Base-by-base conservation (phyloP, 306 rosid species). In the Vachellia pachyceras region DNA sequence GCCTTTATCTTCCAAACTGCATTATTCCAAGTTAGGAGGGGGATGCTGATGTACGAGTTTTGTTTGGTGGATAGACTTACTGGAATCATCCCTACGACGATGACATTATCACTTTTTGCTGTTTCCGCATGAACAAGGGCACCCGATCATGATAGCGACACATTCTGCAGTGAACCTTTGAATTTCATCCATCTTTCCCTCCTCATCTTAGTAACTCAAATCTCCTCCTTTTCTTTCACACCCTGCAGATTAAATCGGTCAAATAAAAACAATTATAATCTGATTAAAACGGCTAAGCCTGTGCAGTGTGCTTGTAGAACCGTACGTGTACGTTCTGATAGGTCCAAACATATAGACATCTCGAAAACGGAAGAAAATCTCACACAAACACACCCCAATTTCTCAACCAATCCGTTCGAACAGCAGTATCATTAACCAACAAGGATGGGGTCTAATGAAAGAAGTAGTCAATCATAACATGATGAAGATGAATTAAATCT, bases 1-100 rank as follows among this genome's bases (percentile, higher is more conserved):
- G 4, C 15, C 37, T 49, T 60, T 33, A 37, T 80, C 81, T 12
- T 77, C 25, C 17, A 9, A 25, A 50, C 55, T 61, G 57, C 76
- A 72, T 60, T 76, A 79, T 79, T 72, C 68, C 29, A 58, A 25
- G 66, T 14, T 13, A 42, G 72, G 72, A 60, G 37, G 45, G 23
- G 73, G 73, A 72, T 29, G 69, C 10, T 23, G 66, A 36, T 25
- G 46, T 50, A 10, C 29, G 71, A 11, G 67, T 14, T 22, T 69
- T 69, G 89, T 41, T 69, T 69, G 73, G 45, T 69, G 33, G 49
- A 41, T 41, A 8, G 33, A 55, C 63, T 55, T n/a, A 12, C 20
- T n/a, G 29, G 3, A 12, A 13, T 55, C 74, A 2, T 69, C 20
- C 39, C 2, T 69, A 55, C 3, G 71, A 76, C 35, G 18, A 58